phyloP scores from a whole-genome alignment of 225 moss, liverwort and hornwort genomes.

The Physcomitrium patens region DNA sequence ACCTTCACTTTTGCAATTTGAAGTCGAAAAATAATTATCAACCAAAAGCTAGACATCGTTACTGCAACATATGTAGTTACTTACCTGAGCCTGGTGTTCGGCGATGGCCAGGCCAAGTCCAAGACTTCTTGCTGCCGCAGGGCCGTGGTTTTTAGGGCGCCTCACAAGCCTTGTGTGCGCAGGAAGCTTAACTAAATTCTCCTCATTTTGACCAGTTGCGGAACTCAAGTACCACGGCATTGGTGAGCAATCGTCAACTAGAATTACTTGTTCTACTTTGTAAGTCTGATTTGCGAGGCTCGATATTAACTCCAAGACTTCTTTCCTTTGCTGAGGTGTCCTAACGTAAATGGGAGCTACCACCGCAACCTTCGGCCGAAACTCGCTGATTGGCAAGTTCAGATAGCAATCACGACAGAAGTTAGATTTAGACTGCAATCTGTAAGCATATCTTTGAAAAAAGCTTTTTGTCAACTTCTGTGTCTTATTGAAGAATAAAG shows the following conservation, averaged over 20 bases:
- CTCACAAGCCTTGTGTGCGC: conserved; percentile 44
- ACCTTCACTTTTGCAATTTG: too few relatives aligned
- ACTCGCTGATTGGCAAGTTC: conserved; percentile 51
- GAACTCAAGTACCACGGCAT: conserved; percentile 57
- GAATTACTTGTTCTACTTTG: conserved; percentile 51
- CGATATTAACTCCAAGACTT: conserved; percentile 52
- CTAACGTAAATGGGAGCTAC: conserved; percentile 60
- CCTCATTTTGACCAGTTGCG: conserved; percentile 32
- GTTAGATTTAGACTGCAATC: conserved; percentile 23
- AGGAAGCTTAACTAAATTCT: conserved; percentile 51
- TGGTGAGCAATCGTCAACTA: conserved; percentile 63
- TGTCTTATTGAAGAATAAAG: too few relatives aligned
- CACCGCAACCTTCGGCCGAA: conserved; percentile 52
- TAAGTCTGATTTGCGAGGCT: conserved; percentile 56
- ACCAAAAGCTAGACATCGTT: too few relatives aligned
- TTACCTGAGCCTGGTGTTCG: conserved; percentile 59
- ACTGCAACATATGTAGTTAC: neutral
- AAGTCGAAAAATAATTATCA: neutral
- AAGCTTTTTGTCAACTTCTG: too few relatives aligned
- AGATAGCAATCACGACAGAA: conserved; percentile 13
- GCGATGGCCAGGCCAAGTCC: conserved; percentile 58
- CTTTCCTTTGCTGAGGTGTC: conserved; percentile 54
- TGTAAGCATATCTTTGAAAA: neutral
- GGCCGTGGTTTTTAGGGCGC: conserved; percentile 55
- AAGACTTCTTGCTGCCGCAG: conserved; percentile 58